Evolutionary conservation across 176 grass and related monocot genomes (phyloP), one percentile per base, ranked within the genome.

Genomic region (Aechmea fasciata): DNA sequence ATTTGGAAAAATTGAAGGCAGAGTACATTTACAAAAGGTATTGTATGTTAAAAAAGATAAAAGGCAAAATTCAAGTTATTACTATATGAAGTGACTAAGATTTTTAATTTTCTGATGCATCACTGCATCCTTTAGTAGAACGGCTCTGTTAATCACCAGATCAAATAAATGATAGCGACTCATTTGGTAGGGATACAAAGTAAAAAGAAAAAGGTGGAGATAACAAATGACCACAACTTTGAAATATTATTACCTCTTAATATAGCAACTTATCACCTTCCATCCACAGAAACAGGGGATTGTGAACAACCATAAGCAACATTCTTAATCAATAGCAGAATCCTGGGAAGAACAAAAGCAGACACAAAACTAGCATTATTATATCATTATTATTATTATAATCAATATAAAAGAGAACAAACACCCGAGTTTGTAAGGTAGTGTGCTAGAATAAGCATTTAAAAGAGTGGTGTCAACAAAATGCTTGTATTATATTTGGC

Each of bases 381-480:
- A 11, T 1, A 12, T 3, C 9, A 67, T 41, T 47, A 28, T 47
- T 23, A 29, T 2, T 9, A 13, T 47, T 14, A 2, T 29, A 41
- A 7, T 11, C 11, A 41, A 29, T 67, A 15, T 14, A 8, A 67
- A 67, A 61, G 55, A 61, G 15, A 6, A 61, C 9, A 8, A 59
- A 18, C 54, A 59, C 5, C 14, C 10, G 54, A 41, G 33, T 41
- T 41, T 41, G 33, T 41, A 59, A 59, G 54, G 6, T 59, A 19
- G 22, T 23, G 19, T 19, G 7, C 19, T 17, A 66, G 20, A 25
- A 25, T 11, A 22, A 20, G 48, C 10, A 24, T 51, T 50, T 11
- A 70, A 69, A 52, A 70, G 11, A 70, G 23, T 70, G 20, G 10
- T 70, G 12, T 51, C 51, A 25, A 50, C 48, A 17, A 52, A 52